Evolutionary conservation across 352 stramenopile species (phyloP).

Genomic region (Pythium inflatum): DNA sequence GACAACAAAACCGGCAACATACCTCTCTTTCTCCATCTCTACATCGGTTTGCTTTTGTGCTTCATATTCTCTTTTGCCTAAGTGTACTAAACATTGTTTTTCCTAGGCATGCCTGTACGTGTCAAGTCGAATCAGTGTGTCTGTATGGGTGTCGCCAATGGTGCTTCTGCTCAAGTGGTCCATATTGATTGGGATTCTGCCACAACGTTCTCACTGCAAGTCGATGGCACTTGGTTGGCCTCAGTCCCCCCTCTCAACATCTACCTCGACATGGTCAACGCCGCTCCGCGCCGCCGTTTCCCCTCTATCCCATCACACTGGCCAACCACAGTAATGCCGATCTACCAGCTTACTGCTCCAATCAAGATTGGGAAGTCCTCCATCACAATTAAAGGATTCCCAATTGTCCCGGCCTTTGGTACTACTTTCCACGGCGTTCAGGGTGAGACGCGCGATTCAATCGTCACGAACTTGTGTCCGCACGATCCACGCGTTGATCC

Average conservation of each 20-base stretch:
- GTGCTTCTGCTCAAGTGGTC: slow-evolving; percentile 4
- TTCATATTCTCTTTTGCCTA: too few species aligned
- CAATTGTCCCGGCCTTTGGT: slow-evolving; percentile 31
- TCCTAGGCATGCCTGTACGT: slow-evolving; percentile 26
- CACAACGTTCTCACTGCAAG: slow-evolving; percentile 3
- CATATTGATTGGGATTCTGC: slow-evolving; percentile 22
- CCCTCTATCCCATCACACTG: slow-evolving; percentile 5
- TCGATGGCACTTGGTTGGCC: slow-evolving; percentile 12
- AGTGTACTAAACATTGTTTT: too few species aligned
- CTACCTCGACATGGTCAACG: slow-evolving; percentile 19
- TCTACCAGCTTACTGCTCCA: neutral
- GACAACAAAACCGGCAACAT: slow-evolving; percentile 19
- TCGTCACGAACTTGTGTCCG: slow-evolving; percentile 29
- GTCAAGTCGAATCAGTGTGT: slow-evolving; percentile 30
- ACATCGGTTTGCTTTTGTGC: too few species aligned
- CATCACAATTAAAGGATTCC: slow-evolving; percentile 32
- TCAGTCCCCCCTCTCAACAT: slow-evolving; percentile 5
- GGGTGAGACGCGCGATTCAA: slow-evolving; percentile 16
- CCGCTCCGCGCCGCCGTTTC: neutral
- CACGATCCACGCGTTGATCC: neutral
- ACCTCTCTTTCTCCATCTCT: neutral
- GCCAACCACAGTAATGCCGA: slow-evolving; percentile 30
- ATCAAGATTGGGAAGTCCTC: neutral
- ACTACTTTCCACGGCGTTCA: slow-evolving; percentile 35
- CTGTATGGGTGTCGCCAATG: slow-evolving; percentile 20